Conservation (phyloP, 202 grass and related monocot species). For the Alloteropsis angusta region DNA sequence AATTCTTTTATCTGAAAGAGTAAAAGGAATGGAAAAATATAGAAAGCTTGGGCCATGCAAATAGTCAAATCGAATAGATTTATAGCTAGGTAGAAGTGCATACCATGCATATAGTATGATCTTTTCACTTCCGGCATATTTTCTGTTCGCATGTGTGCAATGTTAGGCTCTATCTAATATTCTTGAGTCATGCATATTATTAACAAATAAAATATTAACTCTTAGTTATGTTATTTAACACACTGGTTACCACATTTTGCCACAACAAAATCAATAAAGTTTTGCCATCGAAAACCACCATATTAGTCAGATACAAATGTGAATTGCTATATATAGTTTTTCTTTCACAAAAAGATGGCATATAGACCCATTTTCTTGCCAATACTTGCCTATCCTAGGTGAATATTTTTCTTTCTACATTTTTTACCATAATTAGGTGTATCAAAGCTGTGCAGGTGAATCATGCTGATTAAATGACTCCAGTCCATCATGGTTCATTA, state of each 20-base stretch:
- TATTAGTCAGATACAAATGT: neutral
- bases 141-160: neutral
- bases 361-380: too few relatives aligned
- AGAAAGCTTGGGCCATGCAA: neutral
- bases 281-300: neutral
- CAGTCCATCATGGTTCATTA: neutral
- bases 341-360: neutral
- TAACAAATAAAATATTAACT: neutral
- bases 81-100: neutral
- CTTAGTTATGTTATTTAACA: neutral
- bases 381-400: too few relatives aligned
- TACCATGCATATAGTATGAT: neutral
- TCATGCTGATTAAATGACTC: neutral
- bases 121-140: neutral
- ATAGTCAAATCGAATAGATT: slow-evolving; percentile 28
- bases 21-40: slow-evolving; percentile 13
- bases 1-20: slow-evolving; percentile 1
- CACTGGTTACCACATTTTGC: neutral
- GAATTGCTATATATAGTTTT: neutral
- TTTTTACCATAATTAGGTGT: too few relatives aligned
- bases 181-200: neutral
- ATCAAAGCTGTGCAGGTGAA: too few relatives aligned
- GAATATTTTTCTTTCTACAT: too few relatives aligned
- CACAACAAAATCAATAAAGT: neutral
- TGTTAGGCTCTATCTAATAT: neutral